Base-by-base conservation (phyloP, 108 stramenopile species). In the Pseudonitzschia pungens region DNA sequence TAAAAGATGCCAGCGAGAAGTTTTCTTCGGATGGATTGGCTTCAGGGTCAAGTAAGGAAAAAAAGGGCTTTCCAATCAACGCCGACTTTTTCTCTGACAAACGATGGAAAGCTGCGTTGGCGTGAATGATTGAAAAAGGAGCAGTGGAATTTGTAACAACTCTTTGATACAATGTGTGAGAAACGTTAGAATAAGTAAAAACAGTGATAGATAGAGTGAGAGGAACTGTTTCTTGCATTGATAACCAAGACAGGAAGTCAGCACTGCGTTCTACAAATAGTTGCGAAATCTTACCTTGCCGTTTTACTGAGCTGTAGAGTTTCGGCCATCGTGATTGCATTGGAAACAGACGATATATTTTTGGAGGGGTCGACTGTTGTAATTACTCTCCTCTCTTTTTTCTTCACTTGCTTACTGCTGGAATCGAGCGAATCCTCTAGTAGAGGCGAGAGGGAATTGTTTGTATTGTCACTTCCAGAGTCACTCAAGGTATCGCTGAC, bases 81-180 rank as follows among this genome's bases (percentile, higher is more conserved):
- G 65, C 29, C 26, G 22, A 21, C 26, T 54, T 32, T 36, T 72
- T 43, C 2, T 71, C 76, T 24, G 67, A 44, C 14, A 81, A 50
- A 27, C 76, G 71, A 18, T 60, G 29, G 26, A 78, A 78, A 22
- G 77, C 74, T 55, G 76, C 77, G 52, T 82, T 82, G 12, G 77
- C 74, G 54, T 82, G 74, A 40, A 78, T 56, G 44, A 82, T 59
- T 14, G 70, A 45, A 53, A 63, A 78, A n/a, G 81, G 81, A 68
- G 55, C 65, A 40, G 43, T 45, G 11, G 80, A 76, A 44, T 52
- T 32, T 45, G 65, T 65, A 15, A 80, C 70, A 28, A 80, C 50
- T 58, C 79, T 80, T 60, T 50, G 32, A 40, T 2, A 5, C 21
- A 36, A 51, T 36, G 48, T 18, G 42, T 8, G 42, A 3, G 15